Evolutionary conservation across 2,329 filamentous ascomycete species (phyloP), one percentile per base, ranked within the genome.

Genomic region (Fusarium odoratissimum): DNA sequence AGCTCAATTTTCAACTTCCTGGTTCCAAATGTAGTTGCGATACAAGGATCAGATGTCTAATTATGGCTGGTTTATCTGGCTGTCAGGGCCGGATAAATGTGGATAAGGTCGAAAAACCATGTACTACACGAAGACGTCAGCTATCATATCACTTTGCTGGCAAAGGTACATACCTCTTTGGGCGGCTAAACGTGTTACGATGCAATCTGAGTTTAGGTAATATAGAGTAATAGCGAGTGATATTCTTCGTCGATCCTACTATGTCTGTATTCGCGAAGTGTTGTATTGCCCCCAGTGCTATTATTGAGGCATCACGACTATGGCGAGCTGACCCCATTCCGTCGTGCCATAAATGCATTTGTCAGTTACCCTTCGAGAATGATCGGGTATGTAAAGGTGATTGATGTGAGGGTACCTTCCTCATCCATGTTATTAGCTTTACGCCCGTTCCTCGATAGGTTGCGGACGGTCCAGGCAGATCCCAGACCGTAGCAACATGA

Each of bases 31-130:
- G 3, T 8, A 7, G 16, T 14, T 25, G 16, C 3, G 2, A 19
- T 25, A 23, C 6, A 10, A 2, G 0, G 4, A 10, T 4, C 0
- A 10, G 5, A 25, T 25, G 0, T 17, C 2, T 21, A 10, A 14
- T 51, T 21, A 23, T 19, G 8, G 9, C 4, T 14, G 2, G 11
- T 3, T 3, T 3, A 14, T 21, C 13, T 16, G 1, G 8, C 12
- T 49, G 19, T 51, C 12, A 35, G 4, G 12, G 2, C 16, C 16
- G 31, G 48, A 8, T 51, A 51, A 51, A 51, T 51, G 25, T 25
- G 31, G 17, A 51, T 35, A 51, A 51, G n/a, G 12, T 21, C 12
- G 31, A 35, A 51, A 11, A 12, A 21, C 16, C 2, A 23, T 51
- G 16, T 6, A 6, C 48, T 25, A 23, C 16, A 14, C 48, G 21